These are phyloP conservation scores for Nemania diffusa DNA, from an alignment of 2,329 filamentous ascomycete genomes.

Conservation along the genomic window DNA sequence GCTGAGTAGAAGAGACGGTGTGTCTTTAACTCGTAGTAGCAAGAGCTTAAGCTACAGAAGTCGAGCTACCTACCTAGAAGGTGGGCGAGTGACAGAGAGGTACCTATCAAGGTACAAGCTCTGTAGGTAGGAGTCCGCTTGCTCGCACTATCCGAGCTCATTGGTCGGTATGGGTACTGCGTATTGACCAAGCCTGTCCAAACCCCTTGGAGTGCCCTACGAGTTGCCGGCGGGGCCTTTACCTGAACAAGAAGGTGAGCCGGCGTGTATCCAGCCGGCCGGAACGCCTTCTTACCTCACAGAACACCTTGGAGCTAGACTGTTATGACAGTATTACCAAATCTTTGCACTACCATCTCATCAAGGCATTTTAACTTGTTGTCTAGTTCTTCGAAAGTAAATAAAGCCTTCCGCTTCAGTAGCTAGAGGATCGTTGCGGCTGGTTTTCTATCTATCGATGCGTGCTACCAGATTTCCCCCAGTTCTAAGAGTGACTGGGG, in stretches of 20 bases:
- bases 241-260: too few relatives aligned
- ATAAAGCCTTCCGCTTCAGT: not conserved
- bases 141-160: not conserved
- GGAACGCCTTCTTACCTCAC: not conserved
- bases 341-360: not conserved
- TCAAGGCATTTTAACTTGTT: not conserved
- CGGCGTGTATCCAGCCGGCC: constrained; percentile 10
- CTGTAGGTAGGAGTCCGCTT: not conserved
- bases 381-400: not conserved
- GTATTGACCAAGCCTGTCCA: not conserved
- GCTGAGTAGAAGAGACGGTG: constrained; percentile 4
- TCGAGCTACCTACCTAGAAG: not conserved
- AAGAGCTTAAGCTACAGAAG: constrained; percentile 17
- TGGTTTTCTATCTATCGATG: not conserved
- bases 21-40: not conserved
- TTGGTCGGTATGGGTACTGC: not conserved
- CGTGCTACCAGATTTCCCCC: not conserved
- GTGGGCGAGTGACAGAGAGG: not conserved
- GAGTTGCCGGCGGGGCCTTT: not conserved
- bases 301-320: not conserved
- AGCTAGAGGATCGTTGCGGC: not conserved
- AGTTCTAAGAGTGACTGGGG: not conserved
- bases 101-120: constrained; percentile 9
- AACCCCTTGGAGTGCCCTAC: not conserved
- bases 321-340: not conserved